Base-by-base conservation (phyloP, 2,329 filamentous ascomycete genomes). In the Ascochyta lentis region DNA sequence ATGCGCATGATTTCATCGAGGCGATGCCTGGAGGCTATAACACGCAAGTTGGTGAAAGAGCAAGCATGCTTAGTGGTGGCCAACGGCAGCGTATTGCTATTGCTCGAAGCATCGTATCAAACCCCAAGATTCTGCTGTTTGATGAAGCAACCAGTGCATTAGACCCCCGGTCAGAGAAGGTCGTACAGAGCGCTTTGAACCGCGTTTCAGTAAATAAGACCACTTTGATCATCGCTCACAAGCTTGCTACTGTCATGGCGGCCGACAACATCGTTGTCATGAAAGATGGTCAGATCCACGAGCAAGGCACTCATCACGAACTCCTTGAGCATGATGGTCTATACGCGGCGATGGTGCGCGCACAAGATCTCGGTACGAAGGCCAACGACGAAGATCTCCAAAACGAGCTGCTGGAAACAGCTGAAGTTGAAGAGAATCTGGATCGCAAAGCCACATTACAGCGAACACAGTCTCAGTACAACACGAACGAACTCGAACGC, bases 1-100 rank as follows among this genome's bases (percentile, higher is more conserved):
- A 96, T 67, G 94, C 93, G 1, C 92, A 97, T 70, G 92, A 96
- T 59, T 98, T 98, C 71, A 88, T 98, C 63, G 83, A 80, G 2
- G 77, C 81, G 9, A 82, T 98, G 1, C 63, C 65, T 16, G 53
- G 69, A 70, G 90, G 90, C 1, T 98, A 98, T 68, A 85, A 96
- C 60, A 98, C 94, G 0, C 87, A 95, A 60, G 93, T 97, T 15
- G 95, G 94, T 50, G 92, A 97, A 75, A 88, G 91, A 24, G 54
- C 46, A 19, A 46, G 35, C 16, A 52, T 0, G 41, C 41, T 65
- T 6, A 60, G 56, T 12, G 93, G 93, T 50, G 93, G 93, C 0
- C 93, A 97, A 76, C 96, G 96, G 76, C 93, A 97, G 76, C 89
- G 93, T 56, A 87, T 96, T 26, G 92, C 47, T 8, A 56, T 56